Evolutionary conservation across 148 eudicot species (phyloP).

Genomic region (Drosera capensis): DNA sequence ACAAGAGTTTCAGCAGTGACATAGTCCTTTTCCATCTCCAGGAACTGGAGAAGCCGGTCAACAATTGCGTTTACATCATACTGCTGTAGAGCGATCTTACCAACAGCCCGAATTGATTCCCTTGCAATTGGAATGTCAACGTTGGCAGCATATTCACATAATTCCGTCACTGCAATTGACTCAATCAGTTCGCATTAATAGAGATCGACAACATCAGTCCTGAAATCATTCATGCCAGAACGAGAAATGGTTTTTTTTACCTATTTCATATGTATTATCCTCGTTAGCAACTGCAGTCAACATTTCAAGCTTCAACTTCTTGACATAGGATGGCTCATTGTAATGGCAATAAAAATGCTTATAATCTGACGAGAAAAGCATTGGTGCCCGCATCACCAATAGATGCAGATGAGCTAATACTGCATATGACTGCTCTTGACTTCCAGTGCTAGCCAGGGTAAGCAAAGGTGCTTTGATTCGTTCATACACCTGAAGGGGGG

Average conservation of each 20-base stretch:
- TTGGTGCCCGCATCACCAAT: conserved; percentile 95
- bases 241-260: too few relatives aligned
- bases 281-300: conserved; percentile 96
- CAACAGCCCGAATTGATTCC: conserved; percentile 97
- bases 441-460: conserved; percentile 84
- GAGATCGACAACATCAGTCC: too few relatives aligned
- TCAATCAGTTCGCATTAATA: conserved; percentile 12
- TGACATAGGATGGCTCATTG: conserved; percentile 92
- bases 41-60: conserved; percentile 94
- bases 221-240: conserved; percentile 3
- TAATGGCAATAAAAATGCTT: conserved; percentile 97
- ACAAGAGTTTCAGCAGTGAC: conserved; percentile 99
- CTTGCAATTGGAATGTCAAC: conserved; percentile 95
- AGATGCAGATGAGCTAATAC: conserved; percentile 93
- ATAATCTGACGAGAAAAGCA: conserved; percentile 84
- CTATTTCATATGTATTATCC: conserved; percentile 90
- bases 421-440: conserved; percentile 91
- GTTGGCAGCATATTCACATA: conserved; percentile 96
- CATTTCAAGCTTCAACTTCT: conserved; percentile 98
- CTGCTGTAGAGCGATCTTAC: conserved; percentile 96
- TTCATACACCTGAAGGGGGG: conserved; percentile 71
- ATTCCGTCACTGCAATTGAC: conserved; percentile 71
- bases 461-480: conserved; percentile 95
- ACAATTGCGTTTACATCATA: conserved; percentile 99
- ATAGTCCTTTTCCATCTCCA: conserved; percentile 97